Evolutionary conservation across 1,284 basidiomycete species (phyloP), one percentile per base, ranked within the genome.

Genomic region (Phylloboletellus chloephorus): DNA sequence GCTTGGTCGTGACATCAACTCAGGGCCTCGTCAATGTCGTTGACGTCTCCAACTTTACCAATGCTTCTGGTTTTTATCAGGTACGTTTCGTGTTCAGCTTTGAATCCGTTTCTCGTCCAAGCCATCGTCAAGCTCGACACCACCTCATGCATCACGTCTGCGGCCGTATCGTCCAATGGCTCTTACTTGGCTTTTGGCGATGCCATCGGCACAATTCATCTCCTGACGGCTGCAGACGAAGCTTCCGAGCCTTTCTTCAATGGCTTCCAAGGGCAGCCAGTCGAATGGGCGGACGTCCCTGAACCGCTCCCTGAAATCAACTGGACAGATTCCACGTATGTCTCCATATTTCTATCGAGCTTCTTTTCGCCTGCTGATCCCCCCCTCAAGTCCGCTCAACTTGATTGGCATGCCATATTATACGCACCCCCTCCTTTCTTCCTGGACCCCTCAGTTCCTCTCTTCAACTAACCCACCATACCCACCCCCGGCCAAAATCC

Each of bases 111-210:
- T 21, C 25, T 17, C 8, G n/a, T 35, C 36, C 36, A 33, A 52
- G 34, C 51, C 37, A 34, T 16, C 35, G 39, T 47, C 50, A 37
- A 88, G 84, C 67, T 86, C 32, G 79, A 86, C 50, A 55, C 78
- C 15, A 52, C 76, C 0, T 85, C 88, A 0, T 94, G 82, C 60
- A 66, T 97, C 44, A 91, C 83, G 1, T 83, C 88, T 30, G 74
- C 85, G 50, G 82, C 91, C 5, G 71, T 97, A 22, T 92, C 92
- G 1, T 82, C 89, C 2, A 85, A 84, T 1, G 91, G 89, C 16
- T 83, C 89, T 36, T 96, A 92, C 55, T 73, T 98, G 54, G 93
- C 90, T 0, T 94, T 96, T 52, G 93, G 91, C 2, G 94, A 97
- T 54, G 83, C 82, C 0, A 85, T 92, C 39, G 93, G 94, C 7